A percentile compares a stretch with the other conserved stretches of the same genome.
These are phyloP conservation scores for Diutina sp. DNA, from an alignment of 1,139 yeast genomes.

Conservation along the genomic window DNA sequence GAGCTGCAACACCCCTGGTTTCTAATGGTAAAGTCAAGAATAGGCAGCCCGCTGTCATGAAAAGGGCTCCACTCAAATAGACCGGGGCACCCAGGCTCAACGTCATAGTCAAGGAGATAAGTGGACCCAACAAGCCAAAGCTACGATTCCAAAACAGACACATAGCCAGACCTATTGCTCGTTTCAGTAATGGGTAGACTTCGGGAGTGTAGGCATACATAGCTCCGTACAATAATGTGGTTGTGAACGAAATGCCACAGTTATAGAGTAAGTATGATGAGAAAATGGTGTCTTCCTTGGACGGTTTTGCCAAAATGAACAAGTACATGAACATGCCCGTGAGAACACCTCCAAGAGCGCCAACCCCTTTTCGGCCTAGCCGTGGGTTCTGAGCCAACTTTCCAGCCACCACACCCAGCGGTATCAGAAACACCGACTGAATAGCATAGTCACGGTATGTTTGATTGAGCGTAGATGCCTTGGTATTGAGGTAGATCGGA, in stretches of 20 bases:
- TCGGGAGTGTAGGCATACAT: conserved; percentile 35
- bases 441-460: conserved; percentile 1
- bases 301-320: not conserved
- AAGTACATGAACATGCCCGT: conserved; percentile 1
- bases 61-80: not conserved
- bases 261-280: conserved; percentile 26
- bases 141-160: conserved; percentile 1
- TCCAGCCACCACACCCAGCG: not conserved
- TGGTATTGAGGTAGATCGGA: not conserved
- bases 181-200: conserved; percentile 24
- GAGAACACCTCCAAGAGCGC: not conserved
- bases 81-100: not conserved
- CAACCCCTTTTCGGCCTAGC: not conserved
- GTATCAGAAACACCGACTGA: conserved; percentile 1
- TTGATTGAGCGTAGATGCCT: not conserved
- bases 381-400: not conserved
- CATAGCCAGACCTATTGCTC: conserved; percentile 32
- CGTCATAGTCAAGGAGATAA: not conserved
- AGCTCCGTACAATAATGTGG: conserved; percentile 32
- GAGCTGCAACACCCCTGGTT: not conserved
- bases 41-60: not conserved
- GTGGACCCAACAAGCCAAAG: not conserved
- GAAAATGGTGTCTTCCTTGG: not conserved
- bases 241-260: conserved; percentile 26
- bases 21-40: not conserved